These are phyloP conservation scores for Entomortierella parvispora DNA, from an alignment of 192 early-diverging fungal genomes.

Conservation along the genomic window DNA sequence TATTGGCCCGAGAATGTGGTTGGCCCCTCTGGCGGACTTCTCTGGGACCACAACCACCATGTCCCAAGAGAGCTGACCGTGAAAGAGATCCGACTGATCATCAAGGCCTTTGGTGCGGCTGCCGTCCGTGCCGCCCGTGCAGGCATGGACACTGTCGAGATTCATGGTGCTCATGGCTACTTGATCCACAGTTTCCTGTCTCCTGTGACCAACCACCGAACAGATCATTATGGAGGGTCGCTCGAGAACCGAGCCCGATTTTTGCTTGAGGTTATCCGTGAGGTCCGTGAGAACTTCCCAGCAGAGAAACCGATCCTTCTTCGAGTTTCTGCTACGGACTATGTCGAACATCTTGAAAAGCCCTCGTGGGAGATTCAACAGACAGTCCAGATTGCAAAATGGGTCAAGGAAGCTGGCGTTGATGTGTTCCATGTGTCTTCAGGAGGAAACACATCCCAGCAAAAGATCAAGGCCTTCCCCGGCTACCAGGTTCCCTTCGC, in stretches of 20 bases:
- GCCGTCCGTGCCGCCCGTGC: constrained; percentile 78
- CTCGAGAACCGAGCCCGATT: constrained; percentile 80
- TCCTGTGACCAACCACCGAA: constrained; percentile 83
- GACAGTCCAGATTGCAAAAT: constrained; percentile 66
- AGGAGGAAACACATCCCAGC: constrained; percentile 71
- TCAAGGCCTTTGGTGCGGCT: constrained; percentile 71
- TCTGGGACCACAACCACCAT: constrained; percentile 49
- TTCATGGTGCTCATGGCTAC: constrained; percentile 93
- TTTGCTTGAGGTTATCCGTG: constrained; percentile 66
- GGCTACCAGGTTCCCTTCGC: constrained; percentile 81
- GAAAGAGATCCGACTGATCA: constrained; percentile 71
- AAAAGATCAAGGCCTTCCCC: constrained; percentile 53
- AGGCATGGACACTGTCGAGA: constrained; percentile 88
- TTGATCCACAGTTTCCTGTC: constrained; percentile 83
- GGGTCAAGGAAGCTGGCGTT: constrained; percentile 74
- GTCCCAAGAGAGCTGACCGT: constrained; percentile 68
- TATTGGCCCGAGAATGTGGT: constrained; percentile 78
- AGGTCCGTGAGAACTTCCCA: constrained; percentile 71
- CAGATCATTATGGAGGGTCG: constrained; percentile 91
- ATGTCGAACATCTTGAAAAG: constrained; percentile 53
- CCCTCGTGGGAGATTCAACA: constrained; percentile 79
- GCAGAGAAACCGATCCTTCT: constrained; percentile 78
- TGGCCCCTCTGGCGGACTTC: constrained; percentile 63
- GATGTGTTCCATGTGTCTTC: constrained; percentile 87
- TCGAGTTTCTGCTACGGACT: constrained; percentile 82